phyloP scores from a whole-genome alignment of 192 early-diverging fungal genomes.

The Entomortierella beljakovae region DNA sequence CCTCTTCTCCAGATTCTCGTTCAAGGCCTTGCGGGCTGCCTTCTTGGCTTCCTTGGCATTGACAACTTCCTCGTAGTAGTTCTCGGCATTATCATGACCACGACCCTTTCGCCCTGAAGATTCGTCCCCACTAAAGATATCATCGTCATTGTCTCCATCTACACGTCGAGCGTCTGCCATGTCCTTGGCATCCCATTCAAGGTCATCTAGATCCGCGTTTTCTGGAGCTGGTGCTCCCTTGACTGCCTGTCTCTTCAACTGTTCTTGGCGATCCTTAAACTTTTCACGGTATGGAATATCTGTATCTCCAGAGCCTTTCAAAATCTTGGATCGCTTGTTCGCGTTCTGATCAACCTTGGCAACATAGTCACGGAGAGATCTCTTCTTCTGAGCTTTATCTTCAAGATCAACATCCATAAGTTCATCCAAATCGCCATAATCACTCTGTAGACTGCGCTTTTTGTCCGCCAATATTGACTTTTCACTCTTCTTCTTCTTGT shows the following conservation, averaged over 20 bases:
- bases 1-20: conserved; percentile 56
- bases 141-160: conserved; percentile 56
- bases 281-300: conserved; percentile 86
- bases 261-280: conserved; percentile 53
- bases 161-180: conserved; percentile 58
- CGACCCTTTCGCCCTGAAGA: conserved; percentile 13
- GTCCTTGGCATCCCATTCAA: conserved; percentile 70
- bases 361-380: conserved; percentile 69
- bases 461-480: conserved; percentile 39
- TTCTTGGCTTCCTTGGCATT: conserved; percentile 64
- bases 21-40: conserved; percentile 58
- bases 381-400: conserved; percentile 80
- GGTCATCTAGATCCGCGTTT: conserved; percentile 67
- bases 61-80: conserved; percentile 59
- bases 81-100: conserved; percentile 60
- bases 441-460: conserved; percentile 51
- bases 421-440: conserved; percentile 83
- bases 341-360: conserved; percentile 70
- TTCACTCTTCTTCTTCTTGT: conserved; percentile 42
- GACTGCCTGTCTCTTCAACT: conserved; percentile 44
- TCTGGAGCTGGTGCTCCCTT: conserved; percentile 60
- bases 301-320: conserved; percentile 69
- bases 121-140: conserved; percentile 42
- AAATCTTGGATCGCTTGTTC: conserved; percentile 58
- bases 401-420: conserved; percentile 81